These are phyloP conservation scores for Drechslera avenae DNA, from an alignment of 2,329 filamentous ascomycete genomes.

Conservation along the genomic window DNA sequence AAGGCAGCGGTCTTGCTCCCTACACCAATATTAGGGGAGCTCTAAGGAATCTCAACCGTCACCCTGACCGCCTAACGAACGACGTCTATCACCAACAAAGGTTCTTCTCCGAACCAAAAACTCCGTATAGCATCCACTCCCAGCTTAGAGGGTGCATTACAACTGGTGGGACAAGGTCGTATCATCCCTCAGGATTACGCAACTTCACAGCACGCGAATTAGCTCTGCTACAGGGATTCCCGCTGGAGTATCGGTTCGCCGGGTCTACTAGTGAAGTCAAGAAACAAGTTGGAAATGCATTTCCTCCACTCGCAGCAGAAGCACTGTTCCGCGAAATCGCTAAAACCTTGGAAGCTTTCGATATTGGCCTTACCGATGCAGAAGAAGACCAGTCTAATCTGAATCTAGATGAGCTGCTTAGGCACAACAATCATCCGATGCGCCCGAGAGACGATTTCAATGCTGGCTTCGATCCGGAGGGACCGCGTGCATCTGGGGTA, in stretches of 20 bases:
- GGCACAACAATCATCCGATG: too few relatives aligned
- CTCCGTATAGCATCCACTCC: background rate
- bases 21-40: conserved; percentile 28
- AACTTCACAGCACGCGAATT: conserved; percentile 28
- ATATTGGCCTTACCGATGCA: conserved; percentile 28
- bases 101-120: background rate
- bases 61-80: background rate
- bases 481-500: too few relatives aligned
- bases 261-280: conserved; percentile 9
- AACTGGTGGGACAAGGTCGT: conserved; percentile 17
- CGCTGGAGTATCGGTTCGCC: conserved; percentile 12
- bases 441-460: too few relatives aligned
- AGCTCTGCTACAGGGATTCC: conserved; percentile 27
- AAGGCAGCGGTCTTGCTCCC: conserved; percentile 26
- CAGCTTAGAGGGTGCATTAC: conserved; percentile 20
- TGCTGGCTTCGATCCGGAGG: too few relatives aligned
- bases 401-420: background rate
- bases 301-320: conserved; percentile 24
- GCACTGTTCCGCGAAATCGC: conserved; percentile 7
- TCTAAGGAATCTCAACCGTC: conserved; percentile 18
- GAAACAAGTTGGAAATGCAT: conserved; percentile 32
- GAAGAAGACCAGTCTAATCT: conserved; percentile 34
- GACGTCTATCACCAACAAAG: conserved; percentile 30
- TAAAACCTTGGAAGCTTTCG: conserved; percentile 31
- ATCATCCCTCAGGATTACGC: conserved; percentile 22